phyloP scores from a whole-genome alignment of 2,329 filamentous ascomycete species.

The Parastagonospora nodorum region DNA sequence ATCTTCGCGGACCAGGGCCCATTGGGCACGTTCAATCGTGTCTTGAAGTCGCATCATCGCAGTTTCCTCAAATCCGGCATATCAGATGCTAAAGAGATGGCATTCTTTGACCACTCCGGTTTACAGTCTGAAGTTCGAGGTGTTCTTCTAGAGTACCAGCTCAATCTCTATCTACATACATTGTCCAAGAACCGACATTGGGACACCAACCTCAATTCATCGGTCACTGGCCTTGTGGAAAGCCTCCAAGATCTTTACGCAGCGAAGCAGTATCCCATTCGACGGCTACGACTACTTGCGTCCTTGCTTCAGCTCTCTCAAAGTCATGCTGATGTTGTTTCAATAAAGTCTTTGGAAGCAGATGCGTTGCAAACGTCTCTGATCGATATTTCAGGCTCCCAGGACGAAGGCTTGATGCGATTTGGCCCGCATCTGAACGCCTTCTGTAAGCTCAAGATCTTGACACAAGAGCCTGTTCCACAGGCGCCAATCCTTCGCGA shows the following conservation, averaged over 20 bases:
- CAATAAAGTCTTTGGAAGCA: slow-evolving; percentile 12
- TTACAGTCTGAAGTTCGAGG: slow-evolving; percentile 39
- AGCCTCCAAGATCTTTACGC: slow-evolving; percentile 37
- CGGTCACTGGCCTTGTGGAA: slow-evolving; percentile 25
- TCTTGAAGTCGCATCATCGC: slow-evolving; percentile 64
- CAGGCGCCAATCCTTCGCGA: slow-evolving; percentile 30
- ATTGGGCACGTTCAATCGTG: slow-evolving; percentile 61
- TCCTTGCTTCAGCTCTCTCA: slow-evolving; percentile 51
- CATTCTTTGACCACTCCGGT: slow-evolving; percentile 42
- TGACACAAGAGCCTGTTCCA: slow-evolving; percentile 46
- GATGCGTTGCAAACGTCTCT: slow-evolving; percentile 2
- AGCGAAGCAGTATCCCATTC: slow-evolving; percentile 34
- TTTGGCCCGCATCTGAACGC: slow-evolving; percentile 45
- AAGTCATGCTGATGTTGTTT: slow-evolving; percentile 64
- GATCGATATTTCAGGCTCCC: slow-evolving; percentile 6
- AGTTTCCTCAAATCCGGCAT: slow-evolving; percentile 50
- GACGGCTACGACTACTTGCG: slow-evolving; percentile 32
- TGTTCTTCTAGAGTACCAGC: slow-evolving; percentile 51
- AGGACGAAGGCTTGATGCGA: slow-evolving; percentile 40
- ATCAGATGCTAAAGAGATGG: slow-evolving; percentile 58
- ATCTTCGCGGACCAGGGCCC: slow-evolving; percentile 62
- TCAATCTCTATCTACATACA: slow-evolving; percentile 37
- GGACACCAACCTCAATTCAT: slow-evolving; percentile 31
- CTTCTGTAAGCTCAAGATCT: slow-evolving; percentile 46
- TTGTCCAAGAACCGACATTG: slow-evolving; percentile 37